These are phyloP conservation scores for Mortierella sp. DNA, from an alignment of 371 early-diverging fungal genomes.

Conservation along the genomic window DNA sequence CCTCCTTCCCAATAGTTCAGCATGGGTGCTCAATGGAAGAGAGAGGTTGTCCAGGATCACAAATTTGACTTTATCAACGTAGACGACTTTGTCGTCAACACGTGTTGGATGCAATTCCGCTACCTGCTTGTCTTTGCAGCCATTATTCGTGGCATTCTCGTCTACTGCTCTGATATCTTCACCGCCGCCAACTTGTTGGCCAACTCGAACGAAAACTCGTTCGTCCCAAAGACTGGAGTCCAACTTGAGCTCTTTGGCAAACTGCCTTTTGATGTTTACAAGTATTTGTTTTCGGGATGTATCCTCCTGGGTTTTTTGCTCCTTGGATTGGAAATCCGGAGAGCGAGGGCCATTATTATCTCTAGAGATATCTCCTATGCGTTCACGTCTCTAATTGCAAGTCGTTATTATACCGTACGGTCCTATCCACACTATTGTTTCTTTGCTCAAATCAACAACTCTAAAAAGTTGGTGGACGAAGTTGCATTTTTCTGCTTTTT, in stretches of 20 bases:
- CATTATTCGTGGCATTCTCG: conserved; percentile 79
- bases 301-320: conserved; percentile 78
- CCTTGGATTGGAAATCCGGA: conserved; percentile 77
- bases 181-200: conserved; percentile 71
- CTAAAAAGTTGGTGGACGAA: conserved; percentile 73
- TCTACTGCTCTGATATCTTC: conserved; percentile 81
- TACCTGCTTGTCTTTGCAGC: conserved; percentile 76
- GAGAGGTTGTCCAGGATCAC: conserved; percentile 86
- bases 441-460: conserved; percentile 78
- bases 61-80: conserved; percentile 91
- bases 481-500: conserved; percentile 92
- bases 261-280: conserved; percentile 60
- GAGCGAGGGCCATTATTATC: conserved; percentile 73
- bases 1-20: background rate
- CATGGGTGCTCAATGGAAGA: conserved; percentile 79
- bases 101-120: conserved; percentile 58
- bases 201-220: conserved; percentile 34
- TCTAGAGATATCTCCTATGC: conserved; percentile 84
- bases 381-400: conserved; percentile 82
- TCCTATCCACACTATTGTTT: conserved; percentile 86
- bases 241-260: conserved; percentile 40
- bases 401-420: conserved; percentile 70
- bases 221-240: conserved; percentile 55
- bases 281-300: conserved; percentile 79
- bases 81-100: conserved; percentile 75